phyloP scores from a whole-genome alignment of 129 eudicot species.

The Heracleum sosnowskyi region DNA sequence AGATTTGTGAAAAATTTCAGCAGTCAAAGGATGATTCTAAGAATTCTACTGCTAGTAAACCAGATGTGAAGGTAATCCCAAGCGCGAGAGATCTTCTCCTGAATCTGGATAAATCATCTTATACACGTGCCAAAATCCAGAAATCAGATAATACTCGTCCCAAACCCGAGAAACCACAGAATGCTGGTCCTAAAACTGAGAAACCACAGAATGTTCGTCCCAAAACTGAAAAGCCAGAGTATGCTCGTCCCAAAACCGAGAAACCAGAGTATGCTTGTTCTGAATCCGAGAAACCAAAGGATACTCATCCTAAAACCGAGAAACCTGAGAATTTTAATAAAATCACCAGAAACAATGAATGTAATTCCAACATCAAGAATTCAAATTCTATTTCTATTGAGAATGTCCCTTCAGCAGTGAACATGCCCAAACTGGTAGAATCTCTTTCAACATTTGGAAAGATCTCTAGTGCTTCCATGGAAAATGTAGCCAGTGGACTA shows the following conservation, averaged over 20 bases:
- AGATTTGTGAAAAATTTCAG: not conserved
- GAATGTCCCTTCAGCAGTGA: conserved; percentile 21
- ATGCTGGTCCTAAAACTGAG: conserved; percentile 7
- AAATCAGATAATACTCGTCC: not conserved
- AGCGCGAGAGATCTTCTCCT: not conserved
- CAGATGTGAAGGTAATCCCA: conserved; percentile 3
- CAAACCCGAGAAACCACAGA: not conserved
- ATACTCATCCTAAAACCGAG: conserved; percentile 6
- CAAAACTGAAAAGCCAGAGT: not conserved
- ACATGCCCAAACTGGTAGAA: conserved; percentile 22
- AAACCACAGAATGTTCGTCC: not conserved
- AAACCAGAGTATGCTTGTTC: not conserved
- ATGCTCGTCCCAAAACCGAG: not conserved
- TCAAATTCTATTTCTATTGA: conserved; percentile 15
- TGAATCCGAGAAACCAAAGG: conserved; percentile 1
- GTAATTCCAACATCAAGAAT: not conserved
- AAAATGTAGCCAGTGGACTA: conserved; percentile 16
- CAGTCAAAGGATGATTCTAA: conserved; percentile 14
- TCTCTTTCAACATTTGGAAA: conserved; percentile 31
- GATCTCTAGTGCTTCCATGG: conserved; percentile 22
- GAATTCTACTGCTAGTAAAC: conserved; percentile 1
- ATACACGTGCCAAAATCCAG: not conserved
- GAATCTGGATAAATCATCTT: not conserved
- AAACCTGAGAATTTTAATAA: not conserved
- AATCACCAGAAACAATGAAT: not conserved